Evolutionary conservation across 2,329 filamentous ascomycete genomes (phyloP).

Genomic region (Diplodia sapinea): DNA sequence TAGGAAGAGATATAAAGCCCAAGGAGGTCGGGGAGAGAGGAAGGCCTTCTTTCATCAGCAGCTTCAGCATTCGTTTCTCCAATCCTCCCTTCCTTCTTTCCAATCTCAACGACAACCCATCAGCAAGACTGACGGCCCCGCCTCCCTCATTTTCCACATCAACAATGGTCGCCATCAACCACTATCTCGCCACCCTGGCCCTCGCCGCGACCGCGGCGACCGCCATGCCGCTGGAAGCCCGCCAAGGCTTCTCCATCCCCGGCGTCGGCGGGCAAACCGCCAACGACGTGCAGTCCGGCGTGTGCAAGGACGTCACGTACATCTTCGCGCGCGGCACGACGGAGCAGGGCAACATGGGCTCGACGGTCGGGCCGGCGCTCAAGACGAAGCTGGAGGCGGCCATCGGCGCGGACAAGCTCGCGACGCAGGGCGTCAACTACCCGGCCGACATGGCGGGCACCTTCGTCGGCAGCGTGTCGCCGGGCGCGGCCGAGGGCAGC

Average conservation of each 20-base stretch:
- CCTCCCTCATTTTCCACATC: neutral
- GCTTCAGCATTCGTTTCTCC: neutral
- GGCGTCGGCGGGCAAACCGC: conserved; percentile 35
- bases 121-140: too few species aligned
- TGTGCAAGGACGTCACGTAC: conserved; percentile 57
- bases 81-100: neutral
- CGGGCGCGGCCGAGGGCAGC: conserved; percentile 54
- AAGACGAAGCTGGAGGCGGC: conserved; percentile 52
- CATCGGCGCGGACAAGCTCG: conserved; percentile 51
- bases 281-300: conserved; percentile 38
- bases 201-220: neutral
- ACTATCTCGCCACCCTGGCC: neutral
- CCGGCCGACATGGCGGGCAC: conserved; percentile 43
- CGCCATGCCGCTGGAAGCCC: neutral
- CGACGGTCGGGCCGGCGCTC: conserved; percentile 58
- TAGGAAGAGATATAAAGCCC: neutral
- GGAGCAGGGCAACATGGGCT: conserved; percentile 61
- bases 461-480: conserved; percentile 39
- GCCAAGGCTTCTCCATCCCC: conserved; percentile 5
- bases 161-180: conserved; percentile 17
- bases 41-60: neutral
- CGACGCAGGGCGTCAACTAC: conserved; percentile 63
- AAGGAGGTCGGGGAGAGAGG: neutral
- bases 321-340: conserved; percentile 63
- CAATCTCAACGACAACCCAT: too few species aligned